Evolutionary conservation across 225 moss, liverwort and hornwort genomes (phyloP), one percentile per base, ranked within the genome.

Genomic region (Antitrichia curtipendula): DNA sequence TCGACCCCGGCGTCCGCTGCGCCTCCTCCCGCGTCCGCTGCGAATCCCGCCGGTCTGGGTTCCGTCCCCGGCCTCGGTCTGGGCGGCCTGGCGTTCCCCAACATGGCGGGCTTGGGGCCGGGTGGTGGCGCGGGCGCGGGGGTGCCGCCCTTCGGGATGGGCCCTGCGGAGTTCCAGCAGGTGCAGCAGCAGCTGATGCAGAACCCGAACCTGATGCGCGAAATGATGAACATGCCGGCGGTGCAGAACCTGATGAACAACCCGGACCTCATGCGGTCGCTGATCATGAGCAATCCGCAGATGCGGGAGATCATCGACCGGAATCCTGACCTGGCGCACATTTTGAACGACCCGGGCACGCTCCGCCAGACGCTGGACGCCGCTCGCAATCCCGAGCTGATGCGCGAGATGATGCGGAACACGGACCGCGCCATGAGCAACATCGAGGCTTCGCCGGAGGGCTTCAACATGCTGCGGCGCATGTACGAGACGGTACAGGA

Each of bases 401-500:
- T 99, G 99, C 92, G 99, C 78, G 99, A 99, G 90, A 99, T 99
- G 99, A 99, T 99, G 99, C 93, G 99, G 59, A 99, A 99, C 85
- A 99, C 99, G 36, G 99, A 99, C 49, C 93, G 99, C 34, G 99
- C 99, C 81, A 99, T 99, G 99, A 99, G 99, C 86, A 99, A 99
- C 86, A 99, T 99, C 86, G 99, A 99, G 92, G 99, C 99, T 70
- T 99, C 99, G 49, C 99, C 99, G 49, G 99, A 99, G 84, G 99
- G 99, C 41, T 99, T 99, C 85, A 99, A 99, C 89, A 99, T 99
- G 99, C 94, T 99, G 45, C 92, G 99, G 82, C 97, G 99, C 72
- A 99, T 99, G 99, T 99, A 99, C 90, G 99, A 99, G 90, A 99
- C 99, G 7, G 99, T 99, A 47, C 99, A 99, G 86, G 99, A 99